phyloP scores from a whole-genome alignment of 495 filamentous ascomycete genomes.

The Hypoxylon perforatum region DNA sequence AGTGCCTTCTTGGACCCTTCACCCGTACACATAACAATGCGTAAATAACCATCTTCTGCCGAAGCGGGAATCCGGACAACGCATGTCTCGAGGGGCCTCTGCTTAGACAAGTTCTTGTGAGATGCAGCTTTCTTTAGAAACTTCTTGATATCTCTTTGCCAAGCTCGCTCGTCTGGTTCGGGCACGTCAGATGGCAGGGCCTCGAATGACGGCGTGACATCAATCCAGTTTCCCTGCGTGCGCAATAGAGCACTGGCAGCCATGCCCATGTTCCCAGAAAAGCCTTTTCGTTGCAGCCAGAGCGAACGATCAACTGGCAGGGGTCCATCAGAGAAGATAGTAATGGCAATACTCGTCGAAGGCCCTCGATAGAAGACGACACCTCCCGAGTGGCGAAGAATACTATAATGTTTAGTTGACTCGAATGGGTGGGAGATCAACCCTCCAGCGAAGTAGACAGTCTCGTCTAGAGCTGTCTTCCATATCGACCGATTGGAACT shows the following conservation, averaged over 20 bases:
- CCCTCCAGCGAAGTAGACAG: slow-evolving; percentile 71
- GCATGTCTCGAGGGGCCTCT: slow-evolving; percentile 68
- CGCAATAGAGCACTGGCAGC: slow-evolving; percentile 68
- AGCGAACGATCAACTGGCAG: slow-evolving; percentile 68
- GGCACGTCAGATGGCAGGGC: slow-evolving; percentile 57
- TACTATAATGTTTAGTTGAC: slow-evolving; percentile 73
- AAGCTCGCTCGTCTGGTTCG: slow-evolving; percentile 66
- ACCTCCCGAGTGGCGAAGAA: slow-evolving; percentile 72
- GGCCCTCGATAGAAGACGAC: slow-evolving; percentile 73
- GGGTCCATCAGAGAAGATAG: slow-evolving; percentile 68
- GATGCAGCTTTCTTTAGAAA: slow-evolving; percentile 63
- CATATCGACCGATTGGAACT: slow-evolving; percentile 43
- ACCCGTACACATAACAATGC: slow-evolving; percentile 69
- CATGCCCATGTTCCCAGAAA: slow-evolving; percentile 76
- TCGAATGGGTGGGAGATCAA: slow-evolving; percentile 70
- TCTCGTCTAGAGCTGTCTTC: slow-evolving; percentile 64
- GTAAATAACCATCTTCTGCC: slow-evolving; percentile 73
- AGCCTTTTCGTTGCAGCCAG: slow-evolving; percentile 75
- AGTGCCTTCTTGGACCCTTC: slow-evolving; percentile 61
- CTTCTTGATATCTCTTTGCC: slow-evolving; percentile 73
- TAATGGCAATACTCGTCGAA: slow-evolving; percentile 69
- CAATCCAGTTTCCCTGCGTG: slow-evolving; percentile 67
- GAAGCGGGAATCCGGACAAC: slow-evolving; percentile 71
- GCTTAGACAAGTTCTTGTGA: slow-evolving; percentile 54
- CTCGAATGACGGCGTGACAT: slow-evolving; percentile 69